phyloP scores from a whole-genome alignment of 306 rosid genomes.

The Comarum palustre region DNA sequence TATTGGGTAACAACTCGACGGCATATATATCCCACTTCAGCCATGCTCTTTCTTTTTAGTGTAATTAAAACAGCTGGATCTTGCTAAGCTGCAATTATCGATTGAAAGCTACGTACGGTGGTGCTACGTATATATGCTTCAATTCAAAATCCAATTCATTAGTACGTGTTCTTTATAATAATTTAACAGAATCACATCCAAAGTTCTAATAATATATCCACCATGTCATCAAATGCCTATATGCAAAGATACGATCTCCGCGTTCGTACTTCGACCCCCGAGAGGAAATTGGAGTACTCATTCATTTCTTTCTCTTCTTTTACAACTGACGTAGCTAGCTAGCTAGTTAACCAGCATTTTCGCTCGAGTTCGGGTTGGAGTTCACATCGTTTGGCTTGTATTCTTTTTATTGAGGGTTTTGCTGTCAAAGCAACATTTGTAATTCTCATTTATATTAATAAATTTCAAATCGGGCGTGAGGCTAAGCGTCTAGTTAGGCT shows the following conservation, averaged over 20 bases:
- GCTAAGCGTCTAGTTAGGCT: too few species aligned
- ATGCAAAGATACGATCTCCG: background rate
- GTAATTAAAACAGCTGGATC: conserved; percentile 26
- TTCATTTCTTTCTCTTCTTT: background rate
- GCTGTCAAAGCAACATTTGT: too few species aligned
- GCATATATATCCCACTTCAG: background rate
- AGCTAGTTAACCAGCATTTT: too few species aligned
- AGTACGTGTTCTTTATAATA: background rate
- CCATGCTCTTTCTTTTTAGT: background rate
- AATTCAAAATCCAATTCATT: background rate
- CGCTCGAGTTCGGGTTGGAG: too few species aligned
- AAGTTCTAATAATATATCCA: background rate
- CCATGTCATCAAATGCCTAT: background rate
- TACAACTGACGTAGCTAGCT: background rate
- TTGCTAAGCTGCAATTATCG: conserved; percentile 20
- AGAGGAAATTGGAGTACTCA: background rate
- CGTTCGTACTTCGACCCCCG: background rate
- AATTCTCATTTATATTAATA: too few species aligned
- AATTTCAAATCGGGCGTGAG: too few species aligned
- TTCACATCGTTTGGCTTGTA: too few species aligned
- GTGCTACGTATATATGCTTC: background rate
- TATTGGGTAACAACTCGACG: conserved; percentile 18
- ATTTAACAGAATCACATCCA: background rate
- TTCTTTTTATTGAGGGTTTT: too few species aligned
- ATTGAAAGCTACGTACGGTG: background rate